Evolutionary conservation across 805 yeast genomes (phyloP), one percentile per base, ranked within the genome.

Genomic region (Komagataella ulmi): DNA sequence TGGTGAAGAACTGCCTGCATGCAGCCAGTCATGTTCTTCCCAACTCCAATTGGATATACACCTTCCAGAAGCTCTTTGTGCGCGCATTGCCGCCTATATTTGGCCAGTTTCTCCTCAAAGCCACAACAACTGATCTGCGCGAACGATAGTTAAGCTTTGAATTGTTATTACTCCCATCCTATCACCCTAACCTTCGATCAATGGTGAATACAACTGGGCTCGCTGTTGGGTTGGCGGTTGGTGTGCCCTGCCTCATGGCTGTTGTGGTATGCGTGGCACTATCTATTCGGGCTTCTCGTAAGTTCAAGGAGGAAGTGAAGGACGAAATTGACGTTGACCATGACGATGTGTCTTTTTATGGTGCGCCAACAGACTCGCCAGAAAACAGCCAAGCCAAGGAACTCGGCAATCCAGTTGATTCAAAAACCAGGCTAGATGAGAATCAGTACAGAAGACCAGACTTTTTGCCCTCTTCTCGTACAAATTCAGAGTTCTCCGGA

Each of bases 181-280:
- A 10, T 14, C 40, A 30, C 14, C 40, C 40, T 30, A 30, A 30
- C 40, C 40, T 30, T 30, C 40, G 40, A 30, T 14, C 40, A 30
- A 30, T 30, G 40, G 40, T 30, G 40, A 5, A 30, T 30, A 30
- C 40, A 30, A 30, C 40, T 30, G 40, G 44, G 45, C 18, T 51
- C 51, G 43, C 63, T 17, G 59, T 69, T 48, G 69, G 65, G 7
- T 60, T 67, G 4, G 71, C 69, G n/a, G 64, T 65, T 12, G 68
- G 71, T n/a, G 59, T 70, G 24, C 75, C 75, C 6, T 53, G 65
- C n/a, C 49, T 55, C 3, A 30, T 64, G 18, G 68, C 71, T 23
- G 45, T 67, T 12, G 17, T 59, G 12, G 55, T 66, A 17, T 52
- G 67, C 36, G 47, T 57, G n/a, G 57, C 60, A 56, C 54, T 71